These are phyloP conservation scores for Pseudocercospora fuligena DNA, from an alignment of 2,329 filamentous ascomycete species.

Conservation along the genomic window DNA sequence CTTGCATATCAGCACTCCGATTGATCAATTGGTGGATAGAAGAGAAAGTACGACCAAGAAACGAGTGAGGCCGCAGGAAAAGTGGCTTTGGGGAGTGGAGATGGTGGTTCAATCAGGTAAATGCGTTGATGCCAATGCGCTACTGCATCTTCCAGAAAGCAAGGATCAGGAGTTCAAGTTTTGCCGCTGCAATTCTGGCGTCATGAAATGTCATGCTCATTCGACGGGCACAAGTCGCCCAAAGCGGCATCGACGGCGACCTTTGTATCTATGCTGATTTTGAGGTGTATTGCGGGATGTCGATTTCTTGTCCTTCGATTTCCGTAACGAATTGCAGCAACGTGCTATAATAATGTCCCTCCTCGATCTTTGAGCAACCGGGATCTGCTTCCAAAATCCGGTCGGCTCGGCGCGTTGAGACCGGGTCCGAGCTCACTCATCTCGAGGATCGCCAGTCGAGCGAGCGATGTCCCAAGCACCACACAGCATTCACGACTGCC, in stretches of 20 bases:
- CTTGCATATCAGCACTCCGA: constrained; percentile 17
- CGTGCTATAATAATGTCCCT: background rate
- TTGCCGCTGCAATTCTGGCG: constrained; percentile 4
- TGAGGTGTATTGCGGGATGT: background rate
- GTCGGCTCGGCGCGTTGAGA: background rate
- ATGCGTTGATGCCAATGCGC: background rate
- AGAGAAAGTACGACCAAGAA: background rate
- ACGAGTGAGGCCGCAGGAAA: background rate
- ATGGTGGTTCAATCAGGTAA: background rate
- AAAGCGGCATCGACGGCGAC: constrained; percentile 4
- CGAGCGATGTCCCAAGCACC: background rate
- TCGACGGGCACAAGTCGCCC: background rate
- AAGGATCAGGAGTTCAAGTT: constrained; percentile 9
- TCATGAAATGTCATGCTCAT: background rate
- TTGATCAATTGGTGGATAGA: background rate
- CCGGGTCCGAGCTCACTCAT: background rate
- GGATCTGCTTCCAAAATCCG: background rate
- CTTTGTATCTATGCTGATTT: background rate
- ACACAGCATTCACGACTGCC: background rate
- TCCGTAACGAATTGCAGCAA: background rate
- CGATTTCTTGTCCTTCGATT: background rate
- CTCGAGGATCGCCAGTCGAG: background rate
- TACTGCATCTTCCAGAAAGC: background rate
- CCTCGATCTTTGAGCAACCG: background rate
- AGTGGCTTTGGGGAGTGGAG: background rate